A percentile compares a stretch with the other conserved stretches of the same genome.
Evolutionary conservation across 2,329 filamentous ascomycete genomes (phyloP).

Genomic region (Colletotrichum incanum): DNA sequence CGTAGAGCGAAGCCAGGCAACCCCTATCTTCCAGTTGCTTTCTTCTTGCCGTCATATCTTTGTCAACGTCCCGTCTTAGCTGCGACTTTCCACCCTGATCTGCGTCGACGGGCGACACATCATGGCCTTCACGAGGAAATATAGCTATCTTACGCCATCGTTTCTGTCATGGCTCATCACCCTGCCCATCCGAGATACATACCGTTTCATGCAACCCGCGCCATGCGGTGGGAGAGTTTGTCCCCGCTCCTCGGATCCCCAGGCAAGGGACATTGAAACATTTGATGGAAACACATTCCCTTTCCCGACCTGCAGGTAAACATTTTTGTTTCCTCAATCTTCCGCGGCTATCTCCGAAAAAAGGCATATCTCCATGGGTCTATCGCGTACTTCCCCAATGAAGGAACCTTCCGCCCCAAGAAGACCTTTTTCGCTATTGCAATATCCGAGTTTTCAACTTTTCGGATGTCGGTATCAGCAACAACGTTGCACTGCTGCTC

Average conservation of each 20-base stretch:
- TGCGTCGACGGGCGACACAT: slow-evolving; percentile 9
- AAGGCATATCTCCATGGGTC: slow-evolving; percentile 9
- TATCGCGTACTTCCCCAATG: slow-evolving; percentile 3
- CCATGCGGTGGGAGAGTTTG: slow-evolving; percentile 20
- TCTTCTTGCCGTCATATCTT: neutral
- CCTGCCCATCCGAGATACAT: slow-evolving; percentile 25
- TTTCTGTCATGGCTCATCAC: slow-evolving; percentile 21
- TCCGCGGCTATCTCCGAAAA: slow-evolving; percentile 29
- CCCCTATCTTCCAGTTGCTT: slow-evolving; percentile 21
- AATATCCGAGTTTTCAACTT: slow-evolving; percentile 24
- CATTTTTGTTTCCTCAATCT: slow-evolving; percentile 16
- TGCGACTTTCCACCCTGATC: slow-evolving; percentile 6
- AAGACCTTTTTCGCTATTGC: neutral
- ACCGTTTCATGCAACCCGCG: slow-evolving; percentile 40
- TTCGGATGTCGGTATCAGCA: slow-evolving; percentile 18
- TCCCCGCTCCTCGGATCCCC: slow-evolving; percentile 34
- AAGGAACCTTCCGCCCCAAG: neutral
- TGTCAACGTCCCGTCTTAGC: slow-evolving; percentile 10
- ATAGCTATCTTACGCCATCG: slow-evolving; percentile 3
- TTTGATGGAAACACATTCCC: slow-evolving; percentile 38
- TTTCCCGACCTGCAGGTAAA: slow-evolving; percentile 28
- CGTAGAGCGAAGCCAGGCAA: slow-evolving; percentile 9
- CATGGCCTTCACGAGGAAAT: neutral
- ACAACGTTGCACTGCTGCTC: slow-evolving; percentile 17
- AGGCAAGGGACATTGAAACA: slow-evolving; percentile 37